These are phyloP conservation scores for Saccharomycopsis fodiens DNA, from an alignment of 805 yeast species.

Conservation along the genomic window DNA sequence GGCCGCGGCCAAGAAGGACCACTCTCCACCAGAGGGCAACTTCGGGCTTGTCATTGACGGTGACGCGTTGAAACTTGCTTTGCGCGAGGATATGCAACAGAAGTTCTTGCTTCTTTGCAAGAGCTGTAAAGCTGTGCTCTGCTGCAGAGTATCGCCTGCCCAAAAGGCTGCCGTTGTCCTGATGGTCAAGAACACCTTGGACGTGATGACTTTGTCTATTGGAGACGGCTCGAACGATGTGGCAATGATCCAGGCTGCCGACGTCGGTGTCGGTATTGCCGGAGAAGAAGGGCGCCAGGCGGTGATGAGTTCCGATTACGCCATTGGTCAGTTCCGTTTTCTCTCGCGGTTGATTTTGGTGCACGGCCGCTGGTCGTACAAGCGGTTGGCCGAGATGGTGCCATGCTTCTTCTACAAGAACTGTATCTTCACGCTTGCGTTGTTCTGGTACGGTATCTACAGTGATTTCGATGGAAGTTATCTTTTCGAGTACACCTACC, in stretches of 20 bases:
- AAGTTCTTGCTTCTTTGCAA: conserved; percentile 68
- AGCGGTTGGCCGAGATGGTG: conserved; percentile 74
- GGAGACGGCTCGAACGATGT: conserved; percentile 91
- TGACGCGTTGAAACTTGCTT: conserved; percentile 57
- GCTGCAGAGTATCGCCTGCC: conserved; percentile 85
- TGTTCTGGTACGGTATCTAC: conserved; percentile 76
- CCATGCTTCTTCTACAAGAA: conserved; percentile 77
- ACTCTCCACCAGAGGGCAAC: conserved; percentile 59
- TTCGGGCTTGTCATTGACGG: conserved; percentile 75
- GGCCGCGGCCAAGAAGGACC: conserved; percentile 44
- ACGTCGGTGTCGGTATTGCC: conserved; percentile 84
- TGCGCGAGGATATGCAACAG: conserved; percentile 36
- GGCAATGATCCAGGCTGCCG: conserved; percentile 85
- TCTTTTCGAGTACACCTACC: conserved; percentile 66
- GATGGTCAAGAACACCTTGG: conserved; percentile 62
- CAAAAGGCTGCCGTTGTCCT: conserved; percentile 82
- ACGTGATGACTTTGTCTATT: conserved; percentile 79
- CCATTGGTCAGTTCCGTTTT: conserved; percentile 75
- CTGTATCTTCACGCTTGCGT: conserved; percentile 63
- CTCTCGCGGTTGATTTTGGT: conserved; percentile 58
- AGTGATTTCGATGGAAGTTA: conserved; percentile 74
- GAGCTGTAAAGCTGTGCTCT: conserved; percentile 72
- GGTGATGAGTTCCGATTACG: conserved; percentile 83
- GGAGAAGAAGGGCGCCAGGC: conserved; percentile 92
- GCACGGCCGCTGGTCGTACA: conserved; percentile 86